These are phyloP conservation scores for Yamadazyma takamatsuzukensis DNA, from an alignment of 805 yeast genomes.

Conservation along the genomic window DNA sequence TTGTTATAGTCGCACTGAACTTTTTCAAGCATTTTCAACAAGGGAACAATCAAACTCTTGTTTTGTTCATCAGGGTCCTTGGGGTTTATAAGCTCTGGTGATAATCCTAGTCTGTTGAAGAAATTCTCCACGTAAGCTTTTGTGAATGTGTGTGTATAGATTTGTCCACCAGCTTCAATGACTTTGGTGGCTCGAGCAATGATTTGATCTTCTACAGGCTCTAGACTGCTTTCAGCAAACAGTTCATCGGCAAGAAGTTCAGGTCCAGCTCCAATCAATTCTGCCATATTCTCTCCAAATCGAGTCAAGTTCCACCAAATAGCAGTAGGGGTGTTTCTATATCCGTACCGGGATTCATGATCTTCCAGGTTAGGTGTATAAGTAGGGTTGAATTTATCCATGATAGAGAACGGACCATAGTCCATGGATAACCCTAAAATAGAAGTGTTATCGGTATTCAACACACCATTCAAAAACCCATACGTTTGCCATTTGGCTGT, in stretches of 20 bases:
- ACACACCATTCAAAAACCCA: constrained; percentile 91
- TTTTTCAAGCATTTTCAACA: constrained; percentile 56
- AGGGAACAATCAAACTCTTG: constrained; percentile 49
- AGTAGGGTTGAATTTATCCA: constrained; percentile 78
- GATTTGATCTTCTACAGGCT: constrained; percentile 48
- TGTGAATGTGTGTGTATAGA: constrained; percentile 62
- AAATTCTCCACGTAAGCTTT: constrained; percentile 54
- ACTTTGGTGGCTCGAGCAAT: constrained; percentile 60
- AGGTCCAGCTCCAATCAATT: constrained; percentile 71
- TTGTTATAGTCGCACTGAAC: constrained; percentile 75
- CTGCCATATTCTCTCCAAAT: constrained; percentile 80
- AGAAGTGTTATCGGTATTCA: constrained; percentile 92
- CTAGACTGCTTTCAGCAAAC: constrained; percentile 40
- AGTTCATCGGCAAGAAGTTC: constrained; percentile 40
- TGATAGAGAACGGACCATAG: constrained; percentile 90
- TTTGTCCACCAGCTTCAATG: constrained; percentile 60
- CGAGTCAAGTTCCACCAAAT: constrained; percentile 92
- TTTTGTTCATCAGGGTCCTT: constrained; percentile 35
- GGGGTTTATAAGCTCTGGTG: constrained; percentile 29
- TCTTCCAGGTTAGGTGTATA: constrained; percentile 94
- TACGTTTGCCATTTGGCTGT: constrained; percentile 87
- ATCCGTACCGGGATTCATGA: constrained; percentile 63
- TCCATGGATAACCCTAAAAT: constrained; percentile 86
- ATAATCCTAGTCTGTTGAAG: constrained; percentile 67
- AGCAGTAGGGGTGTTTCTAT: constrained; percentile 77